Evolutionary conservation across 2,329 filamentous ascomycete species (phyloP), one percentile per base, ranked within the genome.

Genomic region (Diaporthe vexans): DNA sequence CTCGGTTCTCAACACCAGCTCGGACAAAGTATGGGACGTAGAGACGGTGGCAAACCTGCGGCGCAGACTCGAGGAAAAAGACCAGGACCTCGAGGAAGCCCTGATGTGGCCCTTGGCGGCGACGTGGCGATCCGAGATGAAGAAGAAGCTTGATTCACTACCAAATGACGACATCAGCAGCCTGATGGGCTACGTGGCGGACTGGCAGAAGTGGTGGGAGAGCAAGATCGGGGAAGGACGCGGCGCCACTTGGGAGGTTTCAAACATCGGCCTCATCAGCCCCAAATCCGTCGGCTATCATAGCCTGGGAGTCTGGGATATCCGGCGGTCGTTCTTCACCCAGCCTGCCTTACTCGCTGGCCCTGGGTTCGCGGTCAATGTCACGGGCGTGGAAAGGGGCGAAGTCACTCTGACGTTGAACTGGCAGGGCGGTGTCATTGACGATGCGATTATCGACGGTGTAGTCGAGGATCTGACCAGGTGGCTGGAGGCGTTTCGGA

Each of bases 211-310:
- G 1, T 86, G 83, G 75, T 86, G 86, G 76, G 75, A 77, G 5
- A 78, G 79, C 0, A 86, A 85, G 77, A 78, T 89, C 21, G 88
- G 88, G 0, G 79, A 82, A 71, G 77, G 81, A 17, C 84, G 88
- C 13, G 79, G 82, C 2, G 77, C 77, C 4, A 86, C 87, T 0
- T 91, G 88, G 85, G 86, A 87, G 75, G 77, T 91, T 6, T 90
- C 86, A 75, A 91, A 91, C 77, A 74, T 90, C 7, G 89, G 89
- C 0, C 81, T 82, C 19, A 78, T 87, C n/a, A 78, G 48, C 13
- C 46, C 46, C 46, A 10, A 48, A 48, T 58, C 37, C 13, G 67
- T 74, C 9, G 72, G 17, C n/a, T 24, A 15, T 52, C 9, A 76
- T 72, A 76, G 56, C 9, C 77, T 13, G 43, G 71, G 59, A 29